Conservation (phyloP, 495 filamentous ascomycete species). For the Penicillium macrosclerotiorum region DNA sequence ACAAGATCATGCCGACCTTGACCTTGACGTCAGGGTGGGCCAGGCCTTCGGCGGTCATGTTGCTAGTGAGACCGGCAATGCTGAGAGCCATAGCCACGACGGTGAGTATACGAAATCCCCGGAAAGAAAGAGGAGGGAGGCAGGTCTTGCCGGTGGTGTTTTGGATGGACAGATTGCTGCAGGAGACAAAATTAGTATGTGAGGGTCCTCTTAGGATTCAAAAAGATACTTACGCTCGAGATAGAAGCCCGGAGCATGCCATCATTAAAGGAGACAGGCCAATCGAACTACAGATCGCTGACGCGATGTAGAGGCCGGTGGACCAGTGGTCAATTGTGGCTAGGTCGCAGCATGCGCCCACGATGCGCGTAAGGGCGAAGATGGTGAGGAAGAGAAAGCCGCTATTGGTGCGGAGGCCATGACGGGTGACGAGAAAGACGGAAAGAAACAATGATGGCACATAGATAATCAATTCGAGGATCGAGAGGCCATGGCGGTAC, state of each 20-base stretch:
- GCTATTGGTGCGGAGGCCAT: conserved; percentile 33
- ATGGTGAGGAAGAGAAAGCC: conserved; percentile 39
- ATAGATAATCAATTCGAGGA: conserved; percentile 35
- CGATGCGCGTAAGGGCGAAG: conserved; percentile 36
- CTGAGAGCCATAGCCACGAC: conserved; percentile 19
- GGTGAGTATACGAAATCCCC: conserved; percentile 21
- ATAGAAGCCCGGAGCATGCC: conserved; percentile 21
- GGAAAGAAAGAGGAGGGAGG: conserved; percentile 19
- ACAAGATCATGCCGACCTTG: conserved; percentile 29
- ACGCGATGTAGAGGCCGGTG: conserved; percentile 19
- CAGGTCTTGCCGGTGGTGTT: conserved; percentile 6
- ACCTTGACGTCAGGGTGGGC: conserved; percentile 14
- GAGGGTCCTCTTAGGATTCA: background rate
- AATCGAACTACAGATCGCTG: conserved; percentile 27
- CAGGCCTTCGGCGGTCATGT: conserved; percentile 16
- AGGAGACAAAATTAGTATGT: background rate
- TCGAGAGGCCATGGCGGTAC: conserved; percentile 34
- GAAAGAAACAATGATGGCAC: conserved; percentile 32
- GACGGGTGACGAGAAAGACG: conserved; percentile 32
- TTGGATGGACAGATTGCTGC: conserved; percentile 23
- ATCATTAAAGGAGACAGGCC: conserved; percentile 30
- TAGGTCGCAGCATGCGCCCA: conserved; percentile 36
- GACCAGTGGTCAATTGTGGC: conserved; percentile 33
- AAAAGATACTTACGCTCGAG: conserved; percentile 25
- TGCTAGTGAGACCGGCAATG: conserved; percentile 22